A percentile compares a stretch with the other conserved stretches of the same genome.
Conservation (phyloP, 306 rosid species). For the Lithocarpus polystachyus region DNA sequence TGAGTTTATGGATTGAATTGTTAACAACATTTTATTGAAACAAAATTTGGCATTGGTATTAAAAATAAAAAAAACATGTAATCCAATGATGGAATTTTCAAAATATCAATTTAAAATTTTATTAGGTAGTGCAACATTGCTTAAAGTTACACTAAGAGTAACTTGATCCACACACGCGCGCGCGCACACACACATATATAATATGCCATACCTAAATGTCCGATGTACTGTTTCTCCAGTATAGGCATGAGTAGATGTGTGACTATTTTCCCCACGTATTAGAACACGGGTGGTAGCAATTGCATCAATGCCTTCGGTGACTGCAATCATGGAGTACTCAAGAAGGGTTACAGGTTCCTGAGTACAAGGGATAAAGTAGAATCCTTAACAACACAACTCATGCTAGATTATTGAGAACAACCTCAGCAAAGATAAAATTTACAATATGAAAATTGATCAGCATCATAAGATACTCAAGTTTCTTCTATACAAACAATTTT, state of each 20-base stretch:
- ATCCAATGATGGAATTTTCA: no score
- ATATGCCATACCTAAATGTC: conserved; percentile 61
- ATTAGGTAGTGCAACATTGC: no score
- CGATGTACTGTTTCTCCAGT: conserved; percentile 67
- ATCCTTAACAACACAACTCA: conserved; percentile 13
- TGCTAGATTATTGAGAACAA: conserved; percentile 5
- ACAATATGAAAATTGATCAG: not conserved
- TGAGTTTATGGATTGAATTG: no score
- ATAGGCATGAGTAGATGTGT: conserved; percentile 39
- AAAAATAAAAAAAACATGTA: no score
- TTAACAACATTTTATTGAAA: no score
- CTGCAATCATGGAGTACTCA: conserved; percentile 84
- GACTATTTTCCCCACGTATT: conserved; percentile 52
- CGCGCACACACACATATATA: fast-evolving
- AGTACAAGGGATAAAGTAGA: conserved; percentile 12
- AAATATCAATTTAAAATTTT: no score
- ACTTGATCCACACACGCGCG: no score
- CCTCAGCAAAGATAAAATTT: not conserved
- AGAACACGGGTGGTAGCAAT: conserved; percentile 88
- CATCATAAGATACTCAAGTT: not conserved
- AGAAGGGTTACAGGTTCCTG: conserved; percentile 84
- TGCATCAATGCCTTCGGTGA: conserved; percentile 98
- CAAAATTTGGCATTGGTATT: no score
- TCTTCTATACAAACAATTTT: not conserved
- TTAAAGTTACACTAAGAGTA: no score